Percentiles rank a stretch among this genome's conserved stretches.
phyloP scores from a whole-genome alignment of 2,329 filamentous ascomycete species.

The Aspergillus melleus region DNA sequence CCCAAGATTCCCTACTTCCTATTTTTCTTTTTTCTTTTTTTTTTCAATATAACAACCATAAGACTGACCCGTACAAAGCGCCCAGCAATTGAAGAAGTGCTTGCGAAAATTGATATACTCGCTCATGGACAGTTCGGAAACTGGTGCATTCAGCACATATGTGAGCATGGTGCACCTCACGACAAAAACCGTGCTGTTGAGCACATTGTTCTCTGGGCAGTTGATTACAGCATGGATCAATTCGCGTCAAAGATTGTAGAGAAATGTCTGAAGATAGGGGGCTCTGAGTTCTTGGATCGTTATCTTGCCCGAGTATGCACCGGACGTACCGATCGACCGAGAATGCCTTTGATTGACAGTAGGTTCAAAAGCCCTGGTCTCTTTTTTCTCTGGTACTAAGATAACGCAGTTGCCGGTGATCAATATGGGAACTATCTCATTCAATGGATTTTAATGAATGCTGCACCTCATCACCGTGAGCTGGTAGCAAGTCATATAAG shows the following conservation, averaged over 20 bases:
- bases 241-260: constrained; percentile 99
- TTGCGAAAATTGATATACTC: constrained; percentile 92
- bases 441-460: constrained; percentile 93
- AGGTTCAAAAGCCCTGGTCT: constrained; percentile 31
- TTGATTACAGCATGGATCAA: constrained; percentile 98
- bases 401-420: constrained; percentile 73
- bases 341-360: constrained; percentile 95
- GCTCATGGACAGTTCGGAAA: constrained; percentile 98
- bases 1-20: not conserved
- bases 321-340: constrained; percentile 82
- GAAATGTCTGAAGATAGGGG: constrained; percentile 97
- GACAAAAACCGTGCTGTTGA: constrained; percentile 94
- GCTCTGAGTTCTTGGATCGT: constrained; percentile 82
- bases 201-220: constrained; percentile 88
- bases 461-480: constrained; percentile 83
- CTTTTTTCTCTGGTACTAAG: constrained; percentile 11
- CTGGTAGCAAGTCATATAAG: constrained; percentile 90
- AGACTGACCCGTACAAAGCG: constrained; percentile 59
- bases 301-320: constrained; percentile 95
- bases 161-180: constrained; percentile 87
- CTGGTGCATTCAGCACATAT: constrained; percentile 99
- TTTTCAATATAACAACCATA: not conserved
- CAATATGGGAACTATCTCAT: constrained; percentile 99
- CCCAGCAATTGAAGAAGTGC: constrained; percentile 93
- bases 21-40: not conserved